A percentile compares a stretch with the other conserved stretches of the same genome.
phyloP scores from a whole-genome alignment of 176 grass and related monocot genomes.

The Oryza nivara region DNA sequence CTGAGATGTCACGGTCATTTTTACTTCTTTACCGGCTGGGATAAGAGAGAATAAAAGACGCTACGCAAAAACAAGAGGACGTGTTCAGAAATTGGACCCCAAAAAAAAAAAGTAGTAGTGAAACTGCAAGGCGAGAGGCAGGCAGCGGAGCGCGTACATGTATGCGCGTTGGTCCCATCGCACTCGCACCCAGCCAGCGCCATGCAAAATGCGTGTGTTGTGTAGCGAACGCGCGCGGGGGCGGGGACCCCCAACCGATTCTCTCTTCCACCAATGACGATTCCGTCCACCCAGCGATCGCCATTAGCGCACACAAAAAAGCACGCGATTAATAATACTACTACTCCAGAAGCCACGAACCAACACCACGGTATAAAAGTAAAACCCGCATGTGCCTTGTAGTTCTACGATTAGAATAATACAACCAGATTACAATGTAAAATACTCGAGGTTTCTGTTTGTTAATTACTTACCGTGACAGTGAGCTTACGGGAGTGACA shows the following conservation, averaged over 20 bases:
- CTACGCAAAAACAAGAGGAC: neutral
- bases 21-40: neutral
- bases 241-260: neutral
- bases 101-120: neutral
- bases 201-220: neutral
- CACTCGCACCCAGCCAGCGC: neutral
- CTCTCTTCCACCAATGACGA: conserved; percentile 2
- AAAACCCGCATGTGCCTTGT: neutral
- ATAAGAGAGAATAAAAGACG: neutral
- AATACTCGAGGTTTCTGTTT: neutral
- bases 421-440: neutral
- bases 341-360: neutral
- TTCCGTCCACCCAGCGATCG: neutral
- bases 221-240: neutral
- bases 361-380: too few relatives aligned
- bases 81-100: neutral
- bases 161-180: conserved; percentile 7
- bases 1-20: neutral
- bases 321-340: neutral
- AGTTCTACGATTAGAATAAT: too few relatives aligned
- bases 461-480: neutral
- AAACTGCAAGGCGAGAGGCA: neutral
- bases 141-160: neutral
- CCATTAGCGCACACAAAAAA: neutral
- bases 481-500: neutral